These are phyloP conservation scores for Populus hybrid DNA, from an alignment of 441 rosid species.

Conservation along the genomic window DNA sequence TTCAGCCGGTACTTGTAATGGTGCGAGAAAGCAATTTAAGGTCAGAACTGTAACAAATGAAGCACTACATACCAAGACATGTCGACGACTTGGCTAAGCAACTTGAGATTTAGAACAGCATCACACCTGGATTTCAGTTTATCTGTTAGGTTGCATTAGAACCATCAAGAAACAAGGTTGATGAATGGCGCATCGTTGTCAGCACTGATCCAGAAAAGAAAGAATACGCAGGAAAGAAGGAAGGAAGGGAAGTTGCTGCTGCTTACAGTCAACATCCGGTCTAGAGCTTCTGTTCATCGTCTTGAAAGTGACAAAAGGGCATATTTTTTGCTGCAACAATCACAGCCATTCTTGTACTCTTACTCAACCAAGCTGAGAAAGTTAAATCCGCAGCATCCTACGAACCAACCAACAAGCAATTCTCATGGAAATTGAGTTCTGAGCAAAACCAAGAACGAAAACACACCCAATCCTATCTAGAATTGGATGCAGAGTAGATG, in stretches of 20 bases:
- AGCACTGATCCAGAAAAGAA: not conserved
- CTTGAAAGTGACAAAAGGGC: slow-evolving; percentile 23
- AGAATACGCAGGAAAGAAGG: too few relatives aligned
- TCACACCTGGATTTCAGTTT: slow-evolving; percentile 32
- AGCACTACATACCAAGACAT: slow-evolving; percentile 29
- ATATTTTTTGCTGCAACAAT: slow-evolving; percentile 37
- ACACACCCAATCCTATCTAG: not conserved
- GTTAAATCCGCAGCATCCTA: slow-evolving; percentile 12
- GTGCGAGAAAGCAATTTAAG: slow-evolving; percentile 25
- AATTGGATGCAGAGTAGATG: not conserved
- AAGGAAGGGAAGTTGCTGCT: too few relatives aligned
- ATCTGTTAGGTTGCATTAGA: slow-evolving; percentile 28
- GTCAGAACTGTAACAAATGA: slow-evolving; percentile 34
- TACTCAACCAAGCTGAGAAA: not conserved
- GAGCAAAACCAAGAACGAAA: not conserved
- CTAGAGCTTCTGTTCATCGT: too few relatives aligned
- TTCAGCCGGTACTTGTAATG: slow-evolving; percentile 45
- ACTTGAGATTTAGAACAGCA: slow-evolving; percentile 15
- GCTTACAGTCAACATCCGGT: too few relatives aligned
- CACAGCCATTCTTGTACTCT: slow-evolving; percentile 33
- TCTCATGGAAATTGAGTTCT: not conserved
- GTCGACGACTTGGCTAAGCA: slow-evolving; percentile 42
- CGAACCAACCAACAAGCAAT: not conserved
- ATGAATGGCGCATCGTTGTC: not conserved
- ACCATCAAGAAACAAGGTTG: not conserved